phyloP scores from a whole-genome alignment of 257 asterid species.

The Prunella vulgaris region DNA sequence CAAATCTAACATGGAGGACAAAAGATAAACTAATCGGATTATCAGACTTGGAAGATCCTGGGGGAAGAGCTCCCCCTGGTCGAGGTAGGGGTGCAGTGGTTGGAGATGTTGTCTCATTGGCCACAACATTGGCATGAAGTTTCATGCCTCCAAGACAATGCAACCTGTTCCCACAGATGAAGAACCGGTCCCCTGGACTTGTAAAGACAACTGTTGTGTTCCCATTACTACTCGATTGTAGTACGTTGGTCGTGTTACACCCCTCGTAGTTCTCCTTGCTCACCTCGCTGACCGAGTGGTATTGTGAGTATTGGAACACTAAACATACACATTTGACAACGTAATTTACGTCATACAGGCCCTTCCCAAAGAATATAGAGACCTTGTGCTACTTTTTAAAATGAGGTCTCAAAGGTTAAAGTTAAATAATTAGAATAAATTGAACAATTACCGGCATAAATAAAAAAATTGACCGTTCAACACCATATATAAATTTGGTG shows the following conservation, averaged over 20 bases:
- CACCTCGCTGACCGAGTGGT: conserved; percentile 58
- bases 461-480: too few relatives aligned
- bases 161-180: conserved; percentile 59
- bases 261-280: conserved; percentile 39
- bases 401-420: too few relatives aligned
- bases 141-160: conserved; percentile 88
- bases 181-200: conserved; percentile 52
- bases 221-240: conserved; percentile 61
- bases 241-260: conserved; percentile 65
- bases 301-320: conserved; percentile 68
- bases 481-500: too few relatives aligned
- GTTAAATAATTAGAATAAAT: too few relatives aligned
- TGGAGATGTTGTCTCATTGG: conserved; percentile 26
- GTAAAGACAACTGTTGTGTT: conserved; percentile 50
- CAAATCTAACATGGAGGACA: not conserved
- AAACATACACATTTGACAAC: too few relatives aligned
- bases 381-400: too few relatives aligned
- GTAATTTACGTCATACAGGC: too few relatives aligned
- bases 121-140: conserved; percentile 45
- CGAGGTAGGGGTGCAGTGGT: conserved; percentile 31
- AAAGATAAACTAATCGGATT: conserved; percentile 33
- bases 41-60: conserved; percentile 51
- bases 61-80: conserved; percentile 29
- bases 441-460: too few relatives aligned
- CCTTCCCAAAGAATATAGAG: too few relatives aligned